These are phyloP conservation scores for Thymus mandschuricus DNA, from an alignment of 257 asterid genomes.

Conservation along the genomic window DNA sequence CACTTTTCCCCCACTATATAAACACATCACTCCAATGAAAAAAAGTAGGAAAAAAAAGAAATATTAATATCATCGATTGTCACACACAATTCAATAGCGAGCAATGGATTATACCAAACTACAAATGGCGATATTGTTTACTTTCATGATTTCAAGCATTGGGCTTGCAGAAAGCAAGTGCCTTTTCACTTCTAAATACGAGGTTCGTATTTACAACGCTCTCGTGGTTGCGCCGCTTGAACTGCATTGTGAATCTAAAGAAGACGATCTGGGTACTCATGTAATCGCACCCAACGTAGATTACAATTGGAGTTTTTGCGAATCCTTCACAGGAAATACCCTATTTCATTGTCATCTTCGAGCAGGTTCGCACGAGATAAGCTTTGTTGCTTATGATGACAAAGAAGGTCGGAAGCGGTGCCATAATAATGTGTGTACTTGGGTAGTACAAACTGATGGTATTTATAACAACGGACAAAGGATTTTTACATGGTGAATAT, in stretches of 20 bases:
- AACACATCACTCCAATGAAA: background rate
- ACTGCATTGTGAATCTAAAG: background rate
- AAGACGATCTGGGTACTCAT: background rate
- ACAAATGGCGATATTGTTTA: background rate
- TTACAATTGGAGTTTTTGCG: background rate
- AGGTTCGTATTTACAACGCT: background rate
- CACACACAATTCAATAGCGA: background rate
- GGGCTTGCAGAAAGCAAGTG: background rate
- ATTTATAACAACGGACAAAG: background rate
- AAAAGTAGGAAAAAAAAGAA: no score
- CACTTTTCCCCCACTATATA: background rate
- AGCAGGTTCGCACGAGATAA: background rate
- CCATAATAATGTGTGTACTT: background rate
- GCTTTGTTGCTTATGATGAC: background rate
- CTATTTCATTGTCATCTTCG: background rate
- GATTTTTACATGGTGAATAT: no score
- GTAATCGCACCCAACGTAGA: background rate
- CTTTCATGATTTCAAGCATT: background rate
- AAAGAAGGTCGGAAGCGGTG: background rate
- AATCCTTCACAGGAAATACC: background rate
- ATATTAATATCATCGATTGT: no score
- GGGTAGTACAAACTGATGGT: background rate
- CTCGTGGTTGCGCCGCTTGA: background rate
- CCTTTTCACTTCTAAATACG: background rate
- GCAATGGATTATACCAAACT: background rate